A percentile compares a stretch with the other conserved stretches of the same genome.
phyloP scores from a whole-genome alignment of 208 protist species.

The Leishmania turanica region DNA sequence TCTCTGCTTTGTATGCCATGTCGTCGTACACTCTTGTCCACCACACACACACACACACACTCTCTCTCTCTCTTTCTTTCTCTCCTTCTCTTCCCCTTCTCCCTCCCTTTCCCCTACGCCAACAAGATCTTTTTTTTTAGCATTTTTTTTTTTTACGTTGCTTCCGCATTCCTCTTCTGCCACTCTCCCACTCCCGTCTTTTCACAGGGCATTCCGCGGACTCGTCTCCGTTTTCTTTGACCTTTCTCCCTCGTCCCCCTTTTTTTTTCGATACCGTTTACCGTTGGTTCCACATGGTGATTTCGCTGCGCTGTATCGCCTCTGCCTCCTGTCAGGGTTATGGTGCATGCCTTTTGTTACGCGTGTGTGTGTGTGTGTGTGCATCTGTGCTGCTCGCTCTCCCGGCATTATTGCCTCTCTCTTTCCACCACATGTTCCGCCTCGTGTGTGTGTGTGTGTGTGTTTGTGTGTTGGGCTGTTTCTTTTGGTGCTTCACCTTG shows the following conservation, averaged over 20 bases:
- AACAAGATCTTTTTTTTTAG: conserved; percentile 4
- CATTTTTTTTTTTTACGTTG: conserved; percentile 3
- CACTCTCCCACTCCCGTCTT: background rate
- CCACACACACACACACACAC: background rate
- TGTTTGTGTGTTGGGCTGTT: background rate
- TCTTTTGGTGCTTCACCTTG: background rate
- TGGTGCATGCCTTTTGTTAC: background rate
- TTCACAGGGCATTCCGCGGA: background rate
- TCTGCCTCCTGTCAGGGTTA: background rate
- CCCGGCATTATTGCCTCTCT: background rate
- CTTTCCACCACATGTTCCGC: background rate
- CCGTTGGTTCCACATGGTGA: background rate
- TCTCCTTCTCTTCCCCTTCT: background rate
- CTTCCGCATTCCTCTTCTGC: background rate
- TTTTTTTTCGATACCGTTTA: background rate
- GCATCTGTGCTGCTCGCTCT: background rate
- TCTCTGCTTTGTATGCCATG: background rate
- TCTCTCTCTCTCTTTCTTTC: background rate
- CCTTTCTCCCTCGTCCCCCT: background rate
- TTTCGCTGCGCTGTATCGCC: background rate
- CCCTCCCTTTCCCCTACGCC: background rate
- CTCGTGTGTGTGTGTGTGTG: no score
- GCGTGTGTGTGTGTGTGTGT: background rate
- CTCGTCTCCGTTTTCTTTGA: conserved; percentile 6
- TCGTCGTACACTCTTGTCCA: background rate